Evolutionary conservation across 139 green algal species (phyloP).

Genomic region (Tetradesmus lagerheimii): DNA sequence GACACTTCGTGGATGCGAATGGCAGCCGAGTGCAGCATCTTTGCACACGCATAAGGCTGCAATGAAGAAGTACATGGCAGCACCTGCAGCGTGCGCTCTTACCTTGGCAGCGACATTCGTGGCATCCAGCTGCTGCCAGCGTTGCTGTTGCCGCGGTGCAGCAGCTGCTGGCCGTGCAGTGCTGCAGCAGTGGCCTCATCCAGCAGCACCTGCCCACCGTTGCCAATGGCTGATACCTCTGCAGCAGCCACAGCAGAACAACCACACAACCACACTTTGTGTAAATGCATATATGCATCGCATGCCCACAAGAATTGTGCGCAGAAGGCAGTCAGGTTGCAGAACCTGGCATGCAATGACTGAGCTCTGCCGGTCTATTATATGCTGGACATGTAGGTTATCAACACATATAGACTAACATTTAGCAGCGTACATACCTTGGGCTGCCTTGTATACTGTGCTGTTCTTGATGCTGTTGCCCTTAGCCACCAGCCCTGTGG

Average conservation of each 20-base stretch:
- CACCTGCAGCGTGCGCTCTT: neutral
- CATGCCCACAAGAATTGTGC: too few species aligned
- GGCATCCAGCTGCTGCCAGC: neutral
- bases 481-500: constrained; percentile 49
- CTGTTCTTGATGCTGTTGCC: constrained; percentile 34
- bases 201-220: constrained; percentile 44
- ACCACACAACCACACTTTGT: too few species aligned
- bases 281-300: too few species aligned
- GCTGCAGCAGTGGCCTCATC: constrained; percentile 4
- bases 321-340: too few species aligned
- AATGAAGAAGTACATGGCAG: too few species aligned
- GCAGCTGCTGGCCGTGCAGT: neutral
- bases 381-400: too few species aligned
- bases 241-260: neutral
- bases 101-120: neutral
- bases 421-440: constrained; percentile 6
- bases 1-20: too few species aligned
- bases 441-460: constrained; percentile 14
- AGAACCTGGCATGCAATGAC: too few species aligned
- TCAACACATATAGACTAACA: too few species aligned
- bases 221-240: constrained; percentile 11
- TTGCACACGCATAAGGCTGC: too few species aligned
- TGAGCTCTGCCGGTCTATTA: too few species aligned
- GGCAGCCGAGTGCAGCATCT: too few species aligned
- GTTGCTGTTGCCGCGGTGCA: neutral